phyloP scores from a whole-genome alignment of 148 eudicot species.

The Vaccinium vitisidaea region DNA sequence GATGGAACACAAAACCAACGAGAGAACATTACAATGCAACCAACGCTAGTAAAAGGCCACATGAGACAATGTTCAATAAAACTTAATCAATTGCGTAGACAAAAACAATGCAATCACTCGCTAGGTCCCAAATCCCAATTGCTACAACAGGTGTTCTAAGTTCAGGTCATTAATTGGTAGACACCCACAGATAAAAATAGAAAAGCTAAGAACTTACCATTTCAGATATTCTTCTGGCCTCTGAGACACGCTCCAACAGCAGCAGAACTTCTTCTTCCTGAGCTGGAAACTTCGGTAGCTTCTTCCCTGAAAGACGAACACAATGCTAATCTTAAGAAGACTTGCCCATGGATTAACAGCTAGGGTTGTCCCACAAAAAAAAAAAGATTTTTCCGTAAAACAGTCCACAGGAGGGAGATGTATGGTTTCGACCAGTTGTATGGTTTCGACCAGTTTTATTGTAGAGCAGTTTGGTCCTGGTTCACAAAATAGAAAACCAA shows the following conservation, averaged over 20 bases:
- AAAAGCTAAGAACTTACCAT: conserved; percentile 41
- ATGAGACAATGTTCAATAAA: background rate
- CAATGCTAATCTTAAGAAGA: background rate
- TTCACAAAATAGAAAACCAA: background rate
- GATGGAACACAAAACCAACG: background rate
- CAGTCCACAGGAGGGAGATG: background rate
- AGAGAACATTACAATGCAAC: background rate
- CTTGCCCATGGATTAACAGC: background rate
- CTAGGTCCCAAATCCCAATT: background rate
- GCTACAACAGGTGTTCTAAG: background rate
- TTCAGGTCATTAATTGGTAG: background rate
- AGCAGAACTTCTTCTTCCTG: conserved; percentile 73
- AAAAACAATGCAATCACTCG: background rate
- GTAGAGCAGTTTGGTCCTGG: background rate
- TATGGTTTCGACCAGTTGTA: background rate
- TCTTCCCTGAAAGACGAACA: conserved; percentile 49
- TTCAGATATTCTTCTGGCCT: conserved; percentile 67
- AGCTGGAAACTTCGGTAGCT: conserved; percentile 58
- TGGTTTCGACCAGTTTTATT: background rate
- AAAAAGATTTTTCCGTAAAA: background rate
- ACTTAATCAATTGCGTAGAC: background rate
- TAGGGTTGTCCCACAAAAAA: background rate
- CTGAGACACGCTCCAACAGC: conserved; percentile 60
- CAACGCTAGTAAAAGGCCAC: background rate
- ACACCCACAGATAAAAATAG: background rate